Base-by-base conservation (phyloP, 2,329 filamentous ascomycete genomes). In the Colletotrichum lentis region DNA sequence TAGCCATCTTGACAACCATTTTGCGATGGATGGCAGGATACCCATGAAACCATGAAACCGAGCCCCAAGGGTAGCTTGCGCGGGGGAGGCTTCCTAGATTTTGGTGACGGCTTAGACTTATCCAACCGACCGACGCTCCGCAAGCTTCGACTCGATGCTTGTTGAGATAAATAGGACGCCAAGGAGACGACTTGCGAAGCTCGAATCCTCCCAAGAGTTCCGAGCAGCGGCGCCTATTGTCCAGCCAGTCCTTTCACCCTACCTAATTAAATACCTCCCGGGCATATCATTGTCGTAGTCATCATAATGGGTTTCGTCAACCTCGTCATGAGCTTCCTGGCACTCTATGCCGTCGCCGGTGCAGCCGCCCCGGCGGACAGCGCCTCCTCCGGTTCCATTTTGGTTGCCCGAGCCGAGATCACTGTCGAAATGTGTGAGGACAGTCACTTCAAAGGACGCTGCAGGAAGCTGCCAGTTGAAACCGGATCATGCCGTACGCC, bases 11-110 rank as follows among this genome's bases (percentile, higher is more conserved):
- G 10, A 31, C 1, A 53, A 12, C 7, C 11, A 20, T 16, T 2
- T 20, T 4, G 8, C 18, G n/a, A 8, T 35, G 12, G 49, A 10
- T n/a, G 11, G 5, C 12, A 37, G 49, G 49, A 53, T 37, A 53
- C 49, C 49, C 49, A 20, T 53, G 49, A 35, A 52, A 18, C 27
- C 49, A 52, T 52, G 49, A 53, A 53, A 53, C 49, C 27, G n/a
- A 18, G 7, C 18, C 3, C 10, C 27, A 3, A 3, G 20, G 18
- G 27, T 20, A n/a, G 18, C 5, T 37, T 11, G 20, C 14, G 18
- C 20, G 11, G 18, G n/a, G 24, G 8, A 18, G 18, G 27, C 18
- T 18, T 14, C 14, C 35, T 35, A 20, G 18, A 53, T 53, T 53
- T 53, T 8, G 18, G n/a, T 31, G 27, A 37, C 20, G 16, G 20